These are phyloP conservation scores for Pseudozyma hubeiensis DNA, from an alignment of 1,284 basidiomycete genomes.

Conservation along the genomic window DNA sequence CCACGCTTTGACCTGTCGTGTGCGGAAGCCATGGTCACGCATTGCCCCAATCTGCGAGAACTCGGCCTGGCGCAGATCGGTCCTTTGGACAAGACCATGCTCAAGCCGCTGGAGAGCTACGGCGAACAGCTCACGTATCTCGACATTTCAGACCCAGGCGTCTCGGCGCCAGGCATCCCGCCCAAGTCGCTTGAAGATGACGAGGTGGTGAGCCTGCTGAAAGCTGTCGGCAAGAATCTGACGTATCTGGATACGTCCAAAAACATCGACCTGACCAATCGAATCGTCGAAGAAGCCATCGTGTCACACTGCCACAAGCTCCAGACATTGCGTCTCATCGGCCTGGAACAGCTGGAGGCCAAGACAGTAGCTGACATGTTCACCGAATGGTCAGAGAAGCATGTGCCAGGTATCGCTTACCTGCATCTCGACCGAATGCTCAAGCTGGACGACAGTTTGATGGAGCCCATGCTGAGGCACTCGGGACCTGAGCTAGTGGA, in stretches of 20 bases:
- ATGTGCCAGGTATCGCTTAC: slow-evolving; percentile 43
- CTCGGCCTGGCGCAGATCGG: slow-evolving; percentile 85
- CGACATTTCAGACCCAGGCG: slow-evolving; percentile 75
- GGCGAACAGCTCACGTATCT: slow-evolving; percentile 72
- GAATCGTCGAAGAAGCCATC: slow-evolving; percentile 76
- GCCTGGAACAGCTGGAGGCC: slow-evolving; percentile 73
- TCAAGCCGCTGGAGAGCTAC: slow-evolving; percentile 68
- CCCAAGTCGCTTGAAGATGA: slow-evolving; percentile 73
- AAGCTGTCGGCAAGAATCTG: slow-evolving; percentile 72
- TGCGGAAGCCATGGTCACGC: slow-evolving; percentile 75
- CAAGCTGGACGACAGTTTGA: slow-evolving; percentile 74
- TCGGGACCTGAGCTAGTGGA: slow-evolving; percentile 76
- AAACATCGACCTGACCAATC: slow-evolving; percentile 75
- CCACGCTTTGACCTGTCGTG: slow-evolving; percentile 86
- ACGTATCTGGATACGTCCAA: slow-evolving; percentile 76
- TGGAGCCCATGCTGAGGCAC: slow-evolving; percentile 78
- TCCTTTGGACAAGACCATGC: slow-evolving; percentile 69
- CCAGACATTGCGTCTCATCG: slow-evolving; percentile 74
- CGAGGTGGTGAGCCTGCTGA: slow-evolving; percentile 75
- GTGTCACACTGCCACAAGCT: slow-evolving; percentile 74
- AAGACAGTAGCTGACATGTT: slow-evolving; percentile 46
- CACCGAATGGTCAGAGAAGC: slow-evolving; percentile 13
- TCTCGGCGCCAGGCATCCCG: slow-evolving; percentile 66
- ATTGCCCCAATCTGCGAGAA: slow-evolving; percentile 76
- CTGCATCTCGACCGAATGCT: slow-evolving; percentile 65